Percentiles rank a stretch among this genome's conserved stretches.
Conservation (phyloP, 495 filamentous ascomycete species). For the Rhizodiscina lignyota region DNA sequence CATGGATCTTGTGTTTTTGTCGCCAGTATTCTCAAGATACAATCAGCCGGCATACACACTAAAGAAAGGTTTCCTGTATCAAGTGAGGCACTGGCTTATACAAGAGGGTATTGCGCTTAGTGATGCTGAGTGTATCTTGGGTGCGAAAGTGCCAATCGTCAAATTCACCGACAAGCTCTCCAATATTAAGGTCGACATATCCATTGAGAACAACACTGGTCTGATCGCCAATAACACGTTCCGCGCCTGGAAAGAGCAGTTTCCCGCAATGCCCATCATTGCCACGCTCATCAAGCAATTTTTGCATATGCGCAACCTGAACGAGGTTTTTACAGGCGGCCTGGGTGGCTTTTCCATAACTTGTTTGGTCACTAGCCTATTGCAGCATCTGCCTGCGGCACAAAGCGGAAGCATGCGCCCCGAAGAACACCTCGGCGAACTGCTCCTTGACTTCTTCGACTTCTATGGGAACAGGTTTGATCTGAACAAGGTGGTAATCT, state of each 20-base stretch:
- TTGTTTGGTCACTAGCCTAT: constrained; percentile 75
- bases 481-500: constrained; percentile 46
- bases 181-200: constrained; percentile 68
- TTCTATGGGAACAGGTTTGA: constrained; percentile 75
- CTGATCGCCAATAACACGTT: constrained; percentile 65
- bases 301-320: constrained; percentile 69
- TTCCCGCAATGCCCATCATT: constrained; percentile 67
- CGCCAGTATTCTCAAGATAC: not conserved
- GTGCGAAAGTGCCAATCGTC: constrained; percentile 80
- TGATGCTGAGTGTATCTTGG: constrained; percentile 42
- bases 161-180: constrained; percentile 69
- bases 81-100: constrained; percentile 34
- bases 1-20: constrained; percentile 70
- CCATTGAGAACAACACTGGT: constrained; percentile 82
- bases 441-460: constrained; percentile 73
- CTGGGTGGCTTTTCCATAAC: constrained; percentile 90
- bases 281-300: constrained; percentile 86
- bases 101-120: constrained; percentile 27
- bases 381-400: constrained; percentile 59
- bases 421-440: constrained; percentile 51
- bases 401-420: constrained; percentile 36
- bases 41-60: not conserved
- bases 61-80: constrained; percentile 18
- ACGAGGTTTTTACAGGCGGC: constrained; percentile 79
- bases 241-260: constrained; percentile 54